Evolutionary conservation across 345 rosid species (phyloP), one percentile per base, ranked within the genome.

Genomic region (Firmiana major): DNA sequence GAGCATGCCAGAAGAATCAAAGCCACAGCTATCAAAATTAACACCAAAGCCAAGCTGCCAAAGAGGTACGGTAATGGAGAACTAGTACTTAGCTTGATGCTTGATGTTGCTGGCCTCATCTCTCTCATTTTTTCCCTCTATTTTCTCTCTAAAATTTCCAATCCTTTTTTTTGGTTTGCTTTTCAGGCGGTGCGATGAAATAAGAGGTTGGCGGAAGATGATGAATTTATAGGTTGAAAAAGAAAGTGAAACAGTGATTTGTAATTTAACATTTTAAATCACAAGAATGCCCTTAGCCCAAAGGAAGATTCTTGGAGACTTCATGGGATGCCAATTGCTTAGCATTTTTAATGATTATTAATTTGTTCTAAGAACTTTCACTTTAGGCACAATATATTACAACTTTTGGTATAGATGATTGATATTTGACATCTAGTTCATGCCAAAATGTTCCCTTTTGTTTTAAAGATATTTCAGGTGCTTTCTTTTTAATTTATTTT

Each of bases 51-150:
- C 49, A 89, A 26, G 73, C 92, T 75, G 10, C 90, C 87, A 46
- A 84, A 87, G 6, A 87, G 84, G 62, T 87, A 89, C 63, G 90
- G 89, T 19, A 81, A n/a, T 48, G 90, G 89, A 46, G 89, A 72
- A 13, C 40, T 69, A 15, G 22, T 26, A 6, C 76, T 84, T n/a
- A 83, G 13, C 22, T 81, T 76, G 63, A n/a, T 75, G 59, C 67
- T n/a, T 46, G 81, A 36, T 73, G 73, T 67, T 76, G 34, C 51
- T 34, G 75, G 13, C 36, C 68, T 69, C 83, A 81, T 81, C 11
- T 28, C 40, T 53, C 21, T 9, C 10, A 1, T 24, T 40, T 40
- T 40, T 40, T 40, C 1, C 42, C 8, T 40, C 6, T 40, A 0
- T 40, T 40, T 40, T 40, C 24, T 64, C 58, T 55, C 53, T 48